A percentile compares a stretch with the other conserved stretches of the same genome.
phyloP scores from a whole-genome alignment of 2,329 filamentous ascomycete genomes.

The Epichloe uncinata region DNA sequence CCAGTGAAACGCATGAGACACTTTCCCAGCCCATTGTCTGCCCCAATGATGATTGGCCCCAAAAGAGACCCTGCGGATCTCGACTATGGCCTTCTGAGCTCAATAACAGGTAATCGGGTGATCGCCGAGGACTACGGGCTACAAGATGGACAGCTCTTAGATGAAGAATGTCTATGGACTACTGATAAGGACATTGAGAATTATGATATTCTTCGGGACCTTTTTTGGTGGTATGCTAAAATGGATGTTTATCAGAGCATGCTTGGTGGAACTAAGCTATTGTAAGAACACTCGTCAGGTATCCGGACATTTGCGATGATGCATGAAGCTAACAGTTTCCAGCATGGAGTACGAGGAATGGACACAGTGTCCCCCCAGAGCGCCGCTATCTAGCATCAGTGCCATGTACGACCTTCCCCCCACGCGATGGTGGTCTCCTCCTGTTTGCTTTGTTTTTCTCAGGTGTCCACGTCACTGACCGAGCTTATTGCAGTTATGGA shows the following conservation, averaged over 20 bases:
- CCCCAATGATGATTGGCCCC: neutral
- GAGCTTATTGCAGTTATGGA: slow-evolving; percentile 49
- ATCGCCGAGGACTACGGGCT: slow-evolving; percentile 26
- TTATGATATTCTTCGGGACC: slow-evolving; percentile 69
- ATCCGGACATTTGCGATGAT: neutral
- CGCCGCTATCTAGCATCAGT: slow-evolving; percentile 61
- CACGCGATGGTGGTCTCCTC: neutral
- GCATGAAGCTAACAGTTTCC: slow-evolving; percentile 10
- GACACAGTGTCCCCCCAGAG: slow-evolving; percentile 84
- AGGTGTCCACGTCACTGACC: neutral
- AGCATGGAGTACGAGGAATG: slow-evolving; percentile 71
- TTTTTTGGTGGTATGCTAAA: slow-evolving; percentile 90
- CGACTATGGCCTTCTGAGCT: slow-evolving; percentile 27
- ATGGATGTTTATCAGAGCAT: slow-evolving; percentile 90
- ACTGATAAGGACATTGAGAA: slow-evolving; percentile 57
- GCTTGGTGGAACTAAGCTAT: slow-evolving; percentile 68
- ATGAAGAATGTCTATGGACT: slow-evolving; percentile 10
- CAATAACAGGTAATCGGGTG: slow-evolving; percentile 27
- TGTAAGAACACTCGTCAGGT: slow-evolving; percentile 38
- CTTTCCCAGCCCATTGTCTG: slow-evolving; percentile 3
- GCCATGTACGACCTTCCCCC: slow-evolving; percentile 43
- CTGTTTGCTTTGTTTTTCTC: slow-evolving; percentile 9
- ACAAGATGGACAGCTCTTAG: slow-evolving; percentile 14
- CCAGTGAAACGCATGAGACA: slow-evolving; percentile 37
- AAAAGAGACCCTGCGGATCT: slow-evolving; percentile 24